phyloP scores from a whole-genome alignment of 345 rosid genomes.

The Bruguiera sexangula region DNA sequence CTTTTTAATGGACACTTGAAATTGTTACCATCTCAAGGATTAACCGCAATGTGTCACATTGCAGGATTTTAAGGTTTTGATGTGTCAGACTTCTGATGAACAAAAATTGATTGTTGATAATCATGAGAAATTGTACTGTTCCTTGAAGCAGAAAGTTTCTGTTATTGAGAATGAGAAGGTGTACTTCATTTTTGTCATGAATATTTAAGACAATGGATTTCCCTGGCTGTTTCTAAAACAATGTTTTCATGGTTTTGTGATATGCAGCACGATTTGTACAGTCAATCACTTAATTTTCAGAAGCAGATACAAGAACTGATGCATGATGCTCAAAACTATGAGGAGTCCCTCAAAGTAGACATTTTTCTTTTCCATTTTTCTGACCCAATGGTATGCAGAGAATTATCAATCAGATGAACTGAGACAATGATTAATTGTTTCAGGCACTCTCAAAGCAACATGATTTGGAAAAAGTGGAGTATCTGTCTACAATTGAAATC shows the following conservation, averaged over 20 bases:
- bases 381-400: too few species aligned
- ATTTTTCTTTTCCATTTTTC: neutral
- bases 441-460: conserved; percentile 58
- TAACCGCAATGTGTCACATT: conserved; percentile 8
- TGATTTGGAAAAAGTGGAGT: conserved; percentile 50
- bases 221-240: conserved; percentile 2
- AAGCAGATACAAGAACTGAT: conserved; percentile 47
- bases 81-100: conserved; percentile 42
- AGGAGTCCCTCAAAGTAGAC: conserved; percentile 47
- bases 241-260: neutral
- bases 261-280: conserved; percentile 50
- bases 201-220: neutral
- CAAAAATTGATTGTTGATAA: conserved; percentile 41
- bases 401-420: too few species aligned
- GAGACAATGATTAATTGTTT: conserved; percentile 11
- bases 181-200: neutral
- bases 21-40: conserved; percentile 5
- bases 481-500: conserved; percentile 52
- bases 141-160: conserved; percentile 44
- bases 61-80: conserved; percentile 62
- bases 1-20: neutral
- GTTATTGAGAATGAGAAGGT: conserved; percentile 73
- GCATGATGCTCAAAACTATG: conserved; percentile 44
- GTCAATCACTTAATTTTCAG: conserved; percentile 45
- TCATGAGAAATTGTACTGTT: conserved; percentile 36